Conservation (phyloP, 2,329 filamentous ascomycete genomes). For the Fusarium nygamai region DNA sequence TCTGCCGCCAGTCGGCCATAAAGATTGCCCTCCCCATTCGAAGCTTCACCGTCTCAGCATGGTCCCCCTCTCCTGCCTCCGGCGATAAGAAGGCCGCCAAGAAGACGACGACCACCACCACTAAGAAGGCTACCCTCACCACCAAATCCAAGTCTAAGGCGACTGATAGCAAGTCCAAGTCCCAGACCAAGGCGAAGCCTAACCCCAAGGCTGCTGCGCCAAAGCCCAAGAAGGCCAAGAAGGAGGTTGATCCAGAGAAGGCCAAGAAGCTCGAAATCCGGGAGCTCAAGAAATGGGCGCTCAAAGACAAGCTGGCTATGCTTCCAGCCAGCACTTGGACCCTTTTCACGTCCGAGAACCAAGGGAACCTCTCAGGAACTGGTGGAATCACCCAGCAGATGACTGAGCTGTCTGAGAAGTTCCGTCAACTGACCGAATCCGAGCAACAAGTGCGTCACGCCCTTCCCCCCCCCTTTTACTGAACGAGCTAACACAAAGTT, state of each 20-base stretch:
- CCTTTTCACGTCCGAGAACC: conserved; percentile 51
- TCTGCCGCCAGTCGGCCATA: conserved; percentile 31
- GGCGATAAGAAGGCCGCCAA: conserved; percentile 31
- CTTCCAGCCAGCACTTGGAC: conserved; percentile 50
- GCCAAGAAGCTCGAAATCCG: conserved; percentile 44
- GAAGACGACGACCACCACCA: conserved; percentile 24
- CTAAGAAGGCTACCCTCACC: conserved; percentile 36
- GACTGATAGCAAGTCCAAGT: conserved; percentile 42
- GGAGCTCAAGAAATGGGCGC: conserved; percentile 53
- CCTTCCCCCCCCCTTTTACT: neutral
- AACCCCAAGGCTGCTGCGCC: conserved; percentile 39
- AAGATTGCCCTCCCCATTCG: conserved; percentile 38
- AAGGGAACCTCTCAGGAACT: conserved; percentile 5
- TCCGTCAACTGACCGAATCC: conserved; percentile 51
- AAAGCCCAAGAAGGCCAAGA: conserved; percentile 47
- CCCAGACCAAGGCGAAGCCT: conserved; percentile 45
- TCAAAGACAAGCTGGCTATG: conserved; percentile 52
- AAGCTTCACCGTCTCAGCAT: conserved; percentile 47
- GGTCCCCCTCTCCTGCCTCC: conserved; percentile 40
- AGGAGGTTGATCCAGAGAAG: conserved; percentile 50
- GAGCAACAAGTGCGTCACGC: conserved; percentile 56
- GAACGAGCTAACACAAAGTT: conserved; percentile 1
- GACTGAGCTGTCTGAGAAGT: conserved; percentile 46
- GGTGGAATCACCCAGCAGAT: conserved; percentile 38
- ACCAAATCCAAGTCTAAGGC: conserved; percentile 14